Percentiles rank a stretch among this genome's conserved stretches.
These are phyloP conservation scores for Fraxinus sp. DNA, from an alignment of 305 asterid species.

Conservation along the genomic window DNA sequence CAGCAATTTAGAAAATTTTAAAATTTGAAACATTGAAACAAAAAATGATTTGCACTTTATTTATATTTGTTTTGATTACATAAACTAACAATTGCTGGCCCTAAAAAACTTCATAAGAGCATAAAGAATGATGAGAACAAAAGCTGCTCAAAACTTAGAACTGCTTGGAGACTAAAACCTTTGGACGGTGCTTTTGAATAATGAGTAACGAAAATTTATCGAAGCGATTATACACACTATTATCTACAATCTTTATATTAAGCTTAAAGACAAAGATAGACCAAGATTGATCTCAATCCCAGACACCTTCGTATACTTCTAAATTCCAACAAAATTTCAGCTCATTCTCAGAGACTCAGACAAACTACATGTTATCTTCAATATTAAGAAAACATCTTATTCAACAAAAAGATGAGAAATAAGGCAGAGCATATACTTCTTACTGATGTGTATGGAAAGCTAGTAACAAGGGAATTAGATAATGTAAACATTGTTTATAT, in stretches of 20 bases:
- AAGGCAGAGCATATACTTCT: background rate
- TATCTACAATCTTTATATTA: constrained; percentile 1
- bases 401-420: background rate
- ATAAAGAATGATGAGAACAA: constrained; percentile 12
- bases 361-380: background rate
- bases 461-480: background rate
- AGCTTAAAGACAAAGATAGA: background rate
- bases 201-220: background rate
- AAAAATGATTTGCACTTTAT: background rate
- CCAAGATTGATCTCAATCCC: background rate
- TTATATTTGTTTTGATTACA: background rate
- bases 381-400: background rate
- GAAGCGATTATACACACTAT: background rate
- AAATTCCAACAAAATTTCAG: constrained; percentile 7
- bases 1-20: background rate
- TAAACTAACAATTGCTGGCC: background rate
- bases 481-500: background rate
- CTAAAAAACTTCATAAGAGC: constrained; percentile 1
- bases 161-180: constrained; percentile 10
- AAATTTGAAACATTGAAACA: background rate
- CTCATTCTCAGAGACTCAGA: background rate
- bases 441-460: background rate
- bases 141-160: constrained; percentile 12
- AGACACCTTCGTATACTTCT: background rate
- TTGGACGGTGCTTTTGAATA: background rate